Conservation (phyloP, 108 stramenopile genomes). For the Nitzschia putrida region DNA sequence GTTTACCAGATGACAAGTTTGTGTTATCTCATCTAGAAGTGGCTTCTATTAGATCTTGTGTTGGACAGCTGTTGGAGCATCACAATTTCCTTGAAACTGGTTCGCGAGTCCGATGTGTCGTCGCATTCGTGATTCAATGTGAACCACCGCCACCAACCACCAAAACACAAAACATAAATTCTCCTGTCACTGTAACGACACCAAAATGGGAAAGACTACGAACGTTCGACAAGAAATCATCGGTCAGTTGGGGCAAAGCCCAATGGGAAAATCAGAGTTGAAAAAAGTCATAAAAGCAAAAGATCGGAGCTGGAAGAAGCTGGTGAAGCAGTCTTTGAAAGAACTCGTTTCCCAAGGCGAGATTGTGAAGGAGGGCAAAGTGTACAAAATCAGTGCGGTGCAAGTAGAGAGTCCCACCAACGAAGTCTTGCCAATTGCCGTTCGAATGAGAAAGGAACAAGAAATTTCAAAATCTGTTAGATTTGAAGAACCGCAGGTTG, state of each 20-base stretch:
- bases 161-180: too few relatives aligned
- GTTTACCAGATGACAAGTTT: too few relatives aligned
- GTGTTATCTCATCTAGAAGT: too few relatives aligned
- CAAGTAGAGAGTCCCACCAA: not conserved
- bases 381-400: conserved; percentile 11
- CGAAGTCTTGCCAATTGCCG: conserved; percentile 55
- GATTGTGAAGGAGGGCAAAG: conserved; percentile 50
- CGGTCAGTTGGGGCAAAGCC: conserved; percentile 5
- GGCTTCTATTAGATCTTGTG: too few relatives aligned
- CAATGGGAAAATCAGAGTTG: conserved; percentile 25
- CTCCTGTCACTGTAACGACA: too few relatives aligned
- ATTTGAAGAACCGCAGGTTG: conserved; percentile 33
- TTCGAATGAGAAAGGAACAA: conserved; percentile 40
- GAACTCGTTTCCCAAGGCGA: conserved; percentile 38
- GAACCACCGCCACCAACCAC: too few relatives aligned
- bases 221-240: not conserved
- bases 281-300: conserved; percentile 23
- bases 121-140: too few relatives aligned
- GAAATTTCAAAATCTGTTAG: conserved; percentile 5
- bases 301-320: conserved; percentile 14
- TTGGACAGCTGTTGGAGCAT: too few relatives aligned
- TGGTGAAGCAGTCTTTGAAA: conserved; percentile 44
- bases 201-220: conserved; percentile 5
- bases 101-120: too few relatives aligned
- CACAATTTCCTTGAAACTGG: too few relatives aligned